These are phyloP conservation scores for Gnetum montanum DNA, from an alignment of 75 land plant genomes.

Conservation along the genomic window DNA sequence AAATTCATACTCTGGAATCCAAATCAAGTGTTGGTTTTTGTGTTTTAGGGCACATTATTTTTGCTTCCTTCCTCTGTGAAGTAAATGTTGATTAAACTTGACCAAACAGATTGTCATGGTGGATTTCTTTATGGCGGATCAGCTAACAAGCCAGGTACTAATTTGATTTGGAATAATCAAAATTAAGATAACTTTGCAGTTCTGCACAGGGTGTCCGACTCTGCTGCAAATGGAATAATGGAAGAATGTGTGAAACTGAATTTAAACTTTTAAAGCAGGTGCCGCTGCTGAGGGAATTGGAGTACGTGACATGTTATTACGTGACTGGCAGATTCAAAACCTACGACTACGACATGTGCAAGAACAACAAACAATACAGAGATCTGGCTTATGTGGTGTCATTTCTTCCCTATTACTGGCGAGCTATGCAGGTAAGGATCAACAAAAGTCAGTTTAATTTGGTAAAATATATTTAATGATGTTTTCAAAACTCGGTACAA, in stretches of 20 bases:
- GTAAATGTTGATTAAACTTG: too few relatives aligned
- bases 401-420: constrained; percentile 94
- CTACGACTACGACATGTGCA: constrained; percentile 59
- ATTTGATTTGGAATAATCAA: background rate
- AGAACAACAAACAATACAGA: constrained; percentile 35
- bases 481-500: too few relatives aligned
- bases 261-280: constrained; percentile 38
- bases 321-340: constrained; percentile 65
- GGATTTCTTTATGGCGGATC: constrained; percentile 98
- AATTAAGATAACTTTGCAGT: too few relatives aligned
- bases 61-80: too few relatives aligned
- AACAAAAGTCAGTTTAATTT: background rate
- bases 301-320: constrained; percentile 82
- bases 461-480: background rate
- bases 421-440: constrained; percentile 93
- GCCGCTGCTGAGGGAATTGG: constrained; percentile 66
- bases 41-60: too few relatives aligned
- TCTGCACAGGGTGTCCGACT: background rate
- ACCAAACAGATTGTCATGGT: constrained; percentile 88
- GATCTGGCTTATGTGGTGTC: constrained; percentile 82
- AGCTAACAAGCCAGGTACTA: constrained; percentile 89
- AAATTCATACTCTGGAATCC: too few relatives aligned
- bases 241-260: background rate
- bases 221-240: background rate
- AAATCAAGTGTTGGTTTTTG: too few relatives aligned